These are phyloP conservation scores for Phytophthora europaea DNA, from an alignment of 352 stramenopile genomes.

Conservation along the genomic window DNA sequence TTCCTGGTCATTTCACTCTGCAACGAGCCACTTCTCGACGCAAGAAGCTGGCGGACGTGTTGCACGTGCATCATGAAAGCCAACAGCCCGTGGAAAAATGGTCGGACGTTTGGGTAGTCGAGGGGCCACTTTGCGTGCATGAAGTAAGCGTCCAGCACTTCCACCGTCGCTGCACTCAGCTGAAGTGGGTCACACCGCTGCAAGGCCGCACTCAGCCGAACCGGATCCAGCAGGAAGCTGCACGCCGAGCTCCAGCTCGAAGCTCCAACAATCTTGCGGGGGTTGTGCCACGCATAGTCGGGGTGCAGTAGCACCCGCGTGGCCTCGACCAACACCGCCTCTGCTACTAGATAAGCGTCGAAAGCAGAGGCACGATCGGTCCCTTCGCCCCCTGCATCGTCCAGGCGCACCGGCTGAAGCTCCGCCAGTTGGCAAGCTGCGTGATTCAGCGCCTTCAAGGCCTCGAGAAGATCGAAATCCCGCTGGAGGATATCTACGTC, in stretches of 20 bases:
- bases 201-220: constrained; percentile 35
- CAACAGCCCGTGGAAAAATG: constrained; percentile 44
- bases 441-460: constrained; percentile 26
- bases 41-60: constrained; percentile 41
- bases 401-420: constrained; percentile 16
- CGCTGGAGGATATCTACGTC: not conserved
- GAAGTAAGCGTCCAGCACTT: constrained; percentile 53
- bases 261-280: constrained; percentile 59
- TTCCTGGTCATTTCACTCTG: not conserved
- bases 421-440: constrained; percentile 31
- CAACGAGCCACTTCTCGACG: constrained; percentile 37
- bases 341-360: constrained; percentile 66
- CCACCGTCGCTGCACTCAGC: constrained; percentile 4
- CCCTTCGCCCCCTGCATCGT: constrained; percentile 9
- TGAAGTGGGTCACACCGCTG: constrained; percentile 12
- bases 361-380: constrained; percentile 44
- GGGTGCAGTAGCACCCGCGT: constrained; percentile 55
- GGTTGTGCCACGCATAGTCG: constrained; percentile 46
- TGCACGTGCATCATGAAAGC: constrained; percentile 53
- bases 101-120: constrained; percentile 35
- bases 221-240: constrained; percentile 47
- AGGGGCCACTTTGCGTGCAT: constrained; percentile 43
- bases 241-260: constrained; percentile 67
- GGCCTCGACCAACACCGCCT: constrained; percentile 68
- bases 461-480: constrained; percentile 40